Evolutionary conservation across 2,329 filamentous ascomycete species (phyloP).

Genomic region (Magnaporthales sp.): DNA sequence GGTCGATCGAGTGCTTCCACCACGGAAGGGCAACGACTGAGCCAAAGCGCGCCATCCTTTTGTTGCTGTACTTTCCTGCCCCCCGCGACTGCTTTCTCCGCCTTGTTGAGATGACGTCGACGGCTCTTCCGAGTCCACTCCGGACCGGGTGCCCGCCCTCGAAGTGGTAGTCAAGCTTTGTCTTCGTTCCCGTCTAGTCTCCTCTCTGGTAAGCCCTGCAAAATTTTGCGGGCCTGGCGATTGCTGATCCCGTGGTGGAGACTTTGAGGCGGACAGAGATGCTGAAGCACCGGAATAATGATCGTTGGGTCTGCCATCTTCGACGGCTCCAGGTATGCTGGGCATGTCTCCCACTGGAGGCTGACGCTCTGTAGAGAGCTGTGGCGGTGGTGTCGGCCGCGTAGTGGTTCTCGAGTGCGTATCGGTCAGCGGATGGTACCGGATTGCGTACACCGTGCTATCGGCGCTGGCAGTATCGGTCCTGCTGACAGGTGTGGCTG

Average conservation of each 20-base stretch:
- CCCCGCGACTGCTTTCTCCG: neutral
- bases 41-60: constrained; percentile 21
- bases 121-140: neutral
- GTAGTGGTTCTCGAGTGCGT: constrained; percentile 37
- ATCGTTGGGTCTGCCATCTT: neutral
- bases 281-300: neutral
- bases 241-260: neutral
- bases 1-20: neutral
- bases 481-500: constrained; percentile 48
- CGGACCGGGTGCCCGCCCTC: neutral
- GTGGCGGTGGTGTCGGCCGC: constrained; percentile 15
- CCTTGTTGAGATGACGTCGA: neutral
- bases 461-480: constrained; percentile 56
- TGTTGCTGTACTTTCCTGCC: constrained; percentile 6
- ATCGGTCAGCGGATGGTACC: constrained; percentile 51
- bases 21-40: constrained; percentile 21
- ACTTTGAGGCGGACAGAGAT: neutral
- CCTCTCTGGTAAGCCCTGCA: neutral
- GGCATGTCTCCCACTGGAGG: neutral
- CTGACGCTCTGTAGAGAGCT: neutral
- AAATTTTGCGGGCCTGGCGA: neutral
- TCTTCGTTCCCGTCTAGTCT: neutral
- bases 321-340: neutral
- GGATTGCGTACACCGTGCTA: constrained; percentile 54
- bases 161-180: neutral